Base-by-base conservation (phyloP, 768 basidiomycete genomes). In the Boletus tylopilopsis region DNA sequence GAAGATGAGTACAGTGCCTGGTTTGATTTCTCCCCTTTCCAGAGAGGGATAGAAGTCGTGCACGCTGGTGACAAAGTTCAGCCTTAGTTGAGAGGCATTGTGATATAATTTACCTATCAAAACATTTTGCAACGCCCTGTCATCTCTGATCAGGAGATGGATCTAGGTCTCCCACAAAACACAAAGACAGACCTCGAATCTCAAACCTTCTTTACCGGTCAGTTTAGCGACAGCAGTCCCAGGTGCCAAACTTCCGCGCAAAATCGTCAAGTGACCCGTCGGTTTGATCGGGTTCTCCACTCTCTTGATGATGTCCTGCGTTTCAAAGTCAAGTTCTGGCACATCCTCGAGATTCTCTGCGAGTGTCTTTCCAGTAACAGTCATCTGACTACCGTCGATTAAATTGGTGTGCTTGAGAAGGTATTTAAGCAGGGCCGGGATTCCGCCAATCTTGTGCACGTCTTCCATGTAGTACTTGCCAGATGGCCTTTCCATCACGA, bases 381-480 rank as follows among this genome's bases (percentile, higher is more conserved):
- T 97, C 67, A 93, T 70, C 59, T 88, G 86, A 51, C 74, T 79
- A 33, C 90, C 89, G 63, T 92, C 87, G 54, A 93, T 85, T 51
- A 93, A 72, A 63, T 85, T 74, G 11, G 86, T 87, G 63, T 87
- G 72, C 57, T 87, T 85, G 41, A 91, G 71, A 35, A 93, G 76
- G 64, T 91, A 92, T 68, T 92, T 93, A 51, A 93, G 68, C 44
- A 93, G 76, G 2, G 87, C 87, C 0, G 91, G 92, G 45, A 92
- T 80, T 49, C 91, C 91, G 24, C 92, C 91, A 50, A 87, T 81
- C 54, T 76, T 81, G 73, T 94, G 91, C 39, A 94, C 76, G 59
- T 94, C 91, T 67, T 92, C 86, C 90, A 94, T 93, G 61, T 85
- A 83, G 67, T 90, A 94, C 70, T 81, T 81, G 22, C 90, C 91